These are phyloP conservation scores for Triadica sebifera DNA, from an alignment of 345 rosid species.

Conservation along the genomic window DNA sequence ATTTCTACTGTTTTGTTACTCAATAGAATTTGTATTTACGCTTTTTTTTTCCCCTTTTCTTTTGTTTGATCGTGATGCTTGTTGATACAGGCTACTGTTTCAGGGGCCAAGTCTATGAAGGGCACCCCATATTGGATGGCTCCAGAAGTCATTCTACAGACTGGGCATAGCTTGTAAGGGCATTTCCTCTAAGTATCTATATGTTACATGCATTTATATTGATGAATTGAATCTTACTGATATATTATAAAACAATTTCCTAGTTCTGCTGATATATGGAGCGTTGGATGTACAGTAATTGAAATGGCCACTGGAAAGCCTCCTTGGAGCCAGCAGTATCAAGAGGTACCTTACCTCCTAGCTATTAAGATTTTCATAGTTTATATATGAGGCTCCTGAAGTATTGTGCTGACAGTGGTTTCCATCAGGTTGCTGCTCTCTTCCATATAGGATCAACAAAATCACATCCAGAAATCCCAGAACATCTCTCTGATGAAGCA, in stretches of 20 bases:
- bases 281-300: conserved; percentile 93
- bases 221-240: conserved; percentile 18
- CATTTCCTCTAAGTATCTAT: background rate
- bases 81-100: conserved; percentile 64
- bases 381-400: background rate
- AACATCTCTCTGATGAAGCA: conserved; percentile 65
- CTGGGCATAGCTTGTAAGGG: conserved; percentile 92
- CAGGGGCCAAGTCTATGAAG: conserved; percentile 97
- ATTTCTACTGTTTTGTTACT: background rate
- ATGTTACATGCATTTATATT: conserved; percentile 9
- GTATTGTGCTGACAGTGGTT: conserved; percentile 24
- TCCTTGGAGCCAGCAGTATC: conserved; percentile 95
- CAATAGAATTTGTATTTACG: conserved; percentile 11
- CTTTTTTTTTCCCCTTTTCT: background rate
- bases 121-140: conserved; percentile 99
- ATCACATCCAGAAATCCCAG: conserved; percentile 95
- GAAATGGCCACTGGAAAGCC: conserved; percentile 99
- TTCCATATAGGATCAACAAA: conserved; percentile 83
- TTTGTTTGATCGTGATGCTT: conserved; percentile 25
- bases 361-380: background rate
- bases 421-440: conserved; percentile 84
- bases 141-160: conserved; percentile 95
- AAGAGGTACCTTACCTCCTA: conserved; percentile 53
- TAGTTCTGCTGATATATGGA: conserved; percentile 97
- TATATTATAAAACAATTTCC: conserved; percentile 20